Evolutionary conservation across 305 asterid genomes (phyloP).

Genomic region (Fraxinus latifolia): DNA sequence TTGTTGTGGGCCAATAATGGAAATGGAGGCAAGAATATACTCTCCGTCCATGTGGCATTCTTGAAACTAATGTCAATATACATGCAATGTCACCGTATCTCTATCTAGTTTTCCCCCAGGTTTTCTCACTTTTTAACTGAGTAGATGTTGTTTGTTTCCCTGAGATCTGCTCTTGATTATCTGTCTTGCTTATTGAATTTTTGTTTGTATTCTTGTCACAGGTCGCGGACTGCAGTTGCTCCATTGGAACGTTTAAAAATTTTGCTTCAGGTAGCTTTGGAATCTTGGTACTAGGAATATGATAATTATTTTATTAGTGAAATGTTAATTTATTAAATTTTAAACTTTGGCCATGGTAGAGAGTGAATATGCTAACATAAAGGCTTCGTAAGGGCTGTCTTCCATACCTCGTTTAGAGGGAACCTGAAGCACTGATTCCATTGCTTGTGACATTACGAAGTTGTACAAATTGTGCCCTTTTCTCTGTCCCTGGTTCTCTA

Average conservation of each 20-base stretch:
- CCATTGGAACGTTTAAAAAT: slow-evolving; percentile 86
- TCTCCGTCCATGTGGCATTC: background rate
- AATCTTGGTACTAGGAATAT: background rate
- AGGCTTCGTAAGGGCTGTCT: background rate
- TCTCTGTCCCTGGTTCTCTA: background rate
- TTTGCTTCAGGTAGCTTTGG: slow-evolving; percentile 61
- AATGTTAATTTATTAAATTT: background rate
- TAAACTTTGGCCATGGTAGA: background rate
- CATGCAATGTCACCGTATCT: background rate
- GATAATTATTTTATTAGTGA: background rate
- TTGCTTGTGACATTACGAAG: background rate
- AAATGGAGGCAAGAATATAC: background rate
- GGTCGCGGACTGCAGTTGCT: slow-evolving; percentile 90
- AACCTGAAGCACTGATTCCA: background rate
- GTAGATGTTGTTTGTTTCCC: slow-evolving; percentile 3
- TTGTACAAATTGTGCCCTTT: background rate
- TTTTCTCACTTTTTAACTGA: background rate
- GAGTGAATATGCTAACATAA: background rate
- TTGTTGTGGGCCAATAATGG: background rate
- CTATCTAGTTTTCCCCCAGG: background rate
- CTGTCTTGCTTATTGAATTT: background rate
- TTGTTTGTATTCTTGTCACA: slow-evolving; percentile 36
- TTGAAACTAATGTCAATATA: background rate
- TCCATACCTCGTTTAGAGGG: slow-evolving; percentile 15
- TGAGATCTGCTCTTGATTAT: background rate